A percentile compares a stretch with the other conserved stretches of the same genome.
These are phyloP conservation scores for Cercophora newfieldiana DNA, from an alignment of 495 filamentous ascomycete species.

Conservation along the genomic window DNA sequence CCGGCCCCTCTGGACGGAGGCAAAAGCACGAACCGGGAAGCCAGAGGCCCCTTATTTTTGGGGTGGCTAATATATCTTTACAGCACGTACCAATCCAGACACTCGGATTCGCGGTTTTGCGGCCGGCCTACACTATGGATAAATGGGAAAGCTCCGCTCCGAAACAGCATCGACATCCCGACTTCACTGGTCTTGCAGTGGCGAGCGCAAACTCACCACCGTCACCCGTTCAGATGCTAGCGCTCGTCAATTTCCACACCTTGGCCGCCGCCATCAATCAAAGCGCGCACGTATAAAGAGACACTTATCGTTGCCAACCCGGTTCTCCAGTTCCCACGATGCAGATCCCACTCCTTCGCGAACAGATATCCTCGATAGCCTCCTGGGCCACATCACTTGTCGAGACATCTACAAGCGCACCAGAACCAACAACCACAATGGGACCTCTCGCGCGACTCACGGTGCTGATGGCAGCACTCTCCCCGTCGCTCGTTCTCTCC, in stretches of 20 bases:
- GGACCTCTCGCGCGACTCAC: constrained; percentile 28
- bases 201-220: constrained; percentile 15
- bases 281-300: constrained; percentile 7
- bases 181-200: constrained; percentile 8
- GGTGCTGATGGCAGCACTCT: constrained; percentile 27
- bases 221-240: not conserved
- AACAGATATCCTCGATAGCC: not conserved
- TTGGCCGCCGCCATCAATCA: not conserved
- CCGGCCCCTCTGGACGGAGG: constrained; percentile 10
- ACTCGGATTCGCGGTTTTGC: constrained; percentile 30
- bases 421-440: constrained; percentile 26
- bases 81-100: constrained; percentile 38
- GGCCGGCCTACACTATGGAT: constrained; percentile 33
- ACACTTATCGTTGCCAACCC: constrained; percentile 1
- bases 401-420: constrained; percentile 6
- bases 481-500: constrained; percentile 20
- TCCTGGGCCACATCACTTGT: not conserved
- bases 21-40: constrained; percentile 12
- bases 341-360: constrained; percentile 2
- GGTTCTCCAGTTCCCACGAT: not conserved
- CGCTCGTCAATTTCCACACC: not conserved
- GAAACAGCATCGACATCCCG: constrained; percentile 20
- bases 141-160: constrained; percentile 32
- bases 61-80: constrained; percentile 16
- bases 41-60: constrained; percentile 25